Percentiles rank a stretch among this genome's conserved stretches.
Conservation (phyloP, 2,329 filamentous ascomycete genomes). For the Helotiales sp. region DNA sequence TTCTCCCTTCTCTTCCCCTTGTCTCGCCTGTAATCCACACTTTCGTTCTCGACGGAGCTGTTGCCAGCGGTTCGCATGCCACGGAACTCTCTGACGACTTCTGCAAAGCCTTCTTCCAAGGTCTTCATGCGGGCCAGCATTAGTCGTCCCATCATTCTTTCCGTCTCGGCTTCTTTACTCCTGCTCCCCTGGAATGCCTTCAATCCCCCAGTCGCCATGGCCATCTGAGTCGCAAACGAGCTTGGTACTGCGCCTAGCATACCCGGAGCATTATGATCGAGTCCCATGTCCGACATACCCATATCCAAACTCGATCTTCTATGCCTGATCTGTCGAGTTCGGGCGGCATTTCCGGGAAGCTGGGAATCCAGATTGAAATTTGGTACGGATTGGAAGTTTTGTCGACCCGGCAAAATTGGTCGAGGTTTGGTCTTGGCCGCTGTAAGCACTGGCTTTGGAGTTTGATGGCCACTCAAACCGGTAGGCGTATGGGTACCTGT, state of each 20-base stretch:
- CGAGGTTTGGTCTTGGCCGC: conserved; percentile 54
- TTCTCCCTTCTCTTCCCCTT: conserved; percentile 31
- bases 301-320: conserved; percentile 66
- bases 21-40: neutral
- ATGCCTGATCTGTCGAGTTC: conserved; percentile 33
- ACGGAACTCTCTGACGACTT: conserved; percentile 78
- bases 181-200: conserved; percentile 51
- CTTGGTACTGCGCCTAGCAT: conserved; percentile 69
- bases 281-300: conserved; percentile 73
- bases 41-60: conserved; percentile 34
- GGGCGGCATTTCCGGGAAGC: conserved; percentile 3
- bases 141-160: conserved; percentile 77
- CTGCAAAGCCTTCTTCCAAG: conserved; percentile 86
- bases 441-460: conserved; percentile 43
- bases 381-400: conserved; percentile 60
- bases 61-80: conserved; percentile 41
- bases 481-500: conserved; percentile 36
- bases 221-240: conserved; percentile 83
- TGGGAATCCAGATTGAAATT: conserved; percentile 47
- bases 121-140: conserved; percentile 92
- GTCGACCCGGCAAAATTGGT: conserved; percentile 58
- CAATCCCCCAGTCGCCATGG: conserved; percentile 68
- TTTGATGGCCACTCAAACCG: conserved; percentile 9
- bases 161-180: conserved; percentile 53
- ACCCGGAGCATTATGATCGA: conserved; percentile 67